Base-by-base conservation (phyloP, 2,329 filamentous ascomycete species). In the Exophiala viscosa region DNA sequence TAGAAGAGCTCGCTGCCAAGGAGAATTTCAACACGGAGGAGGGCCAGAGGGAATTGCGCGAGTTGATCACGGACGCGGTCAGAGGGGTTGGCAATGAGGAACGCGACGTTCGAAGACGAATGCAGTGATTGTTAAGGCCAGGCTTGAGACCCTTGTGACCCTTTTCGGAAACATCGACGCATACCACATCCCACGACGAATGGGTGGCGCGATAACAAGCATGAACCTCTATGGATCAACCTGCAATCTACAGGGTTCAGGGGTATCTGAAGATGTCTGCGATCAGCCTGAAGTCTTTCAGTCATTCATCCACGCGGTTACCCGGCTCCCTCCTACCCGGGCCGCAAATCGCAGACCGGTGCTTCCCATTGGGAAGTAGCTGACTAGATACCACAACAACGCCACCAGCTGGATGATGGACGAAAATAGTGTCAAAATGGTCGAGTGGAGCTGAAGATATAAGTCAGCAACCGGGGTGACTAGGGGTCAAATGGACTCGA, bases 331-430 rank as follows among this genome's bases (percentile, higher is more conserved):
- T 17, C 92, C 93, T 67, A 96, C 93, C 2, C 84, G 84, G 39
- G 90, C 89, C 52, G 90, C 90, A 61, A 96, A 83, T 54, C 92
- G 86, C 60, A 99, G 74, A 38, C 93, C 90, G 50, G 86, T 88
- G 52, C 88, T 88, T 36, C 93, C 93, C 91, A 97, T 96, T 20
- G 93, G 93, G 66, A 97, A 97, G 71, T 99, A 99, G 73, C 89
- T 95, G 70, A 97, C 85, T 42, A 96, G 79, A 73, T 97, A 97
- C 92, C 92, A 97, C 42, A 89, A 60, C 59, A 97, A 76, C 58
- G 87, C 88, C 48, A 85, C 84, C 49, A 97, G 78, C 69, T 99
- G 93, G 62, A 91, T 75, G 55, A 96, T 79, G 57, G 89, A 85
- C 17, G 90, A 87, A 59, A 96, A 75, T 49, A 97, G 77, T 13